A percentile compares a stretch with the other conserved stretches of the same genome.
These are phyloP conservation scores for Camellia granthamiana DNA, from an alignment of 148 eudicot genomes.

Conservation along the genomic window DNA sequence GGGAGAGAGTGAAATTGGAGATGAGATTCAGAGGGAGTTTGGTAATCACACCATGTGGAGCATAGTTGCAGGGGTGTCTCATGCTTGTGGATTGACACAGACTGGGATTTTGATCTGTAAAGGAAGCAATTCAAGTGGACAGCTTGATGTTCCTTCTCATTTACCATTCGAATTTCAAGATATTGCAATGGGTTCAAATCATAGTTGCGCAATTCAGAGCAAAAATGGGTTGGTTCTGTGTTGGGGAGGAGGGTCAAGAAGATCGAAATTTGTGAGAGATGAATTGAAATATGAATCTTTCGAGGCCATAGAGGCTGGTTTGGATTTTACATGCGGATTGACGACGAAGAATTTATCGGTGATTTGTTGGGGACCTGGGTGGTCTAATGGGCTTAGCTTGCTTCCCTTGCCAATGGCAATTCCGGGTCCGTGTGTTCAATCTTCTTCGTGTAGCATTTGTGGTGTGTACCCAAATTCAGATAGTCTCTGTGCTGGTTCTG, in stretches of 20 bases:
- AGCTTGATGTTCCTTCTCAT: constrained; percentile 35
- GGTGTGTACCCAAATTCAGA: constrained; percentile 40
- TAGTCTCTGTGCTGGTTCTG: constrained; percentile 41
- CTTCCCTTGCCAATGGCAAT: constrained; percentile 37
- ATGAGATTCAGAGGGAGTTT: constrained; percentile 30
- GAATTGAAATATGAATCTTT: constrained; percentile 28
- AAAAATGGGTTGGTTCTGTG: constrained; percentile 42
- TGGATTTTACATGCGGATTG: constrained; percentile 53
- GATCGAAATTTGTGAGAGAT: constrained; percentile 14
- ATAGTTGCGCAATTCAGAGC: constrained; percentile 44
- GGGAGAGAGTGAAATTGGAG: constrained; percentile 33
- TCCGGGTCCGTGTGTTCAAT: constrained; percentile 51
- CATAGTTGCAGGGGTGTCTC: constrained; percentile 50
- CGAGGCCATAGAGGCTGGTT: constrained; percentile 40
- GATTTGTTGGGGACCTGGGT: constrained; percentile 59
- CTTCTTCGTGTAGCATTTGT: constrained; percentile 36
- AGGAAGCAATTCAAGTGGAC: constrained; percentile 47
- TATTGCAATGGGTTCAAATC: constrained; percentile 48
- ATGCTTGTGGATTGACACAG: constrained; percentile 54
- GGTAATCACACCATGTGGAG: constrained; percentile 40
- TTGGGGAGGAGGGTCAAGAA: constrained; percentile 43
- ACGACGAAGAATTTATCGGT: constrained; percentile 32
- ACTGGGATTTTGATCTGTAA: constrained; percentile 48
- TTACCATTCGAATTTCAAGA: constrained; percentile 28
- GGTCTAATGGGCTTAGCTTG: constrained; percentile 26